Percentiles rank a stretch among this genome's conserved stretches.
Conservation (phyloP, 495 filamentous ascomycete species). For the Cudoniella acicularis region DNA sequence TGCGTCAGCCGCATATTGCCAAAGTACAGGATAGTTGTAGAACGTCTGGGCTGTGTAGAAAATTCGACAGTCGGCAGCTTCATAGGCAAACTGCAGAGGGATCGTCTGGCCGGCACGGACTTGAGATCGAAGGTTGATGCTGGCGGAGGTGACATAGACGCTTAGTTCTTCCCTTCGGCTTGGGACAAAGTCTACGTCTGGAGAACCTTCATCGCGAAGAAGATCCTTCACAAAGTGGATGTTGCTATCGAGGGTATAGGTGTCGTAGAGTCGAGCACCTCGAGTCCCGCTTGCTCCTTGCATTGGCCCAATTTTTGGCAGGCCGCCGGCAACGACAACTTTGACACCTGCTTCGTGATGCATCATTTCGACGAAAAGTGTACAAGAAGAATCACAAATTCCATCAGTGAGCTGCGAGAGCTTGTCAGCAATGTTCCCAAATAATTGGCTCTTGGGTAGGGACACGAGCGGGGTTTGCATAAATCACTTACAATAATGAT, state of each 20-base stretch:
- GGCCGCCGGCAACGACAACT: constrained; percentile 45
- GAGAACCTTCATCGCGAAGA: constrained; percentile 11
- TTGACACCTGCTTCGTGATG: constrained; percentile 43
- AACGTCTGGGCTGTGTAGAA: constrained; percentile 49
- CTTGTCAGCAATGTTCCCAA: background rate
- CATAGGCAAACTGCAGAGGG: constrained; percentile 50
- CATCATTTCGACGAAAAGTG: constrained; percentile 52
- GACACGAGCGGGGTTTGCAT: background rate
- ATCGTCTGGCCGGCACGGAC: constrained; percentile 27
- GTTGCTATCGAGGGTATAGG: constrained; percentile 27
- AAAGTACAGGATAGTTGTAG: constrained; percentile 37
- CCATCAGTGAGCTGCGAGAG: constrained; percentile 38
- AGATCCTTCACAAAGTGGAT: constrained; percentile 25
- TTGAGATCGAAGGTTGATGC: constrained; percentile 39
- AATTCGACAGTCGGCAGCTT: constrained; percentile 50
- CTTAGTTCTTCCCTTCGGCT: constrained; percentile 26
- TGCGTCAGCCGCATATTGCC: constrained; percentile 37
- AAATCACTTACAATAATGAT: constrained; percentile 39
- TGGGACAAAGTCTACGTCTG: constrained; percentile 22
- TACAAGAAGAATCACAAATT: constrained; percentile 45
- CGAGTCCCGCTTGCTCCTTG: constrained; percentile 36
- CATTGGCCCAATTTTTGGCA: constrained; percentile 38
- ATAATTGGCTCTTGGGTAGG: background rate
- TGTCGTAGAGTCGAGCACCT: constrained; percentile 25
- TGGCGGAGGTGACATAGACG: constrained; percentile 29